Evolutionary conservation across 2,329 filamentous ascomycete genomes (phyloP), one percentile per base, ranked within the genome.

Genomic region (Aspergillus novofumigatus): DNA sequence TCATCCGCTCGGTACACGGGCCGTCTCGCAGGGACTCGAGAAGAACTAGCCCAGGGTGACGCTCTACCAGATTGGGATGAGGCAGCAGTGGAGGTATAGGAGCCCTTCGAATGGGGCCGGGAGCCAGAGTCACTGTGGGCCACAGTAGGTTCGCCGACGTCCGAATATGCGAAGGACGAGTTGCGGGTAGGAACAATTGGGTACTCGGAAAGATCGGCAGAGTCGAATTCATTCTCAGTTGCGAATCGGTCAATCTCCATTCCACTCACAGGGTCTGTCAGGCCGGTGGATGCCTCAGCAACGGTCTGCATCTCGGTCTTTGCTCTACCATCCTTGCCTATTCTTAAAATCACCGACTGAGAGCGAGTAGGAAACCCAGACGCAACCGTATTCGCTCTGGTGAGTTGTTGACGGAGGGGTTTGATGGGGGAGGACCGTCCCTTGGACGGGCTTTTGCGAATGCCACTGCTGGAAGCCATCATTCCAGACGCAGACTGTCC

Each of bases 311-410:
- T 75, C 57, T 78, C 75, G 4, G 78, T 75, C 64, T 77, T 80
- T 28, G 78, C 78, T 55, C 78, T 69, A 14, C 78, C 78, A 62
- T 79, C 77, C 51, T 75, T 73, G 56, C 78, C 78, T 59, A 81
- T 79, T n/a, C 72, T 75, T 23, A 81, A 68, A 4, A 78, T 71
- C 20, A 81, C 66, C 6, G 77, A 78, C 35, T 72, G 71, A 23
- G 76, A 74, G 2, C 73, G 73, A 45, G 65, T 65, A 38, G 73
- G 68, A 26, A 74, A 49, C 6, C 59, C 56, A 7, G 67, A 59
- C 17, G 72, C 68, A 23, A 65, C 56, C 7, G 74, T 73, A 55
- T 65, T 69, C 6, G 73, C 64, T 26, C 72, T 69, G n/a, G 66
- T 55, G 10, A 69, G 66, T 9, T 65, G 62, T 49, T 72, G 65